Evolutionary conservation across 169 alveolate genomes (phyloP).

Genomic region (Amoebophrya sp.): DNA sequence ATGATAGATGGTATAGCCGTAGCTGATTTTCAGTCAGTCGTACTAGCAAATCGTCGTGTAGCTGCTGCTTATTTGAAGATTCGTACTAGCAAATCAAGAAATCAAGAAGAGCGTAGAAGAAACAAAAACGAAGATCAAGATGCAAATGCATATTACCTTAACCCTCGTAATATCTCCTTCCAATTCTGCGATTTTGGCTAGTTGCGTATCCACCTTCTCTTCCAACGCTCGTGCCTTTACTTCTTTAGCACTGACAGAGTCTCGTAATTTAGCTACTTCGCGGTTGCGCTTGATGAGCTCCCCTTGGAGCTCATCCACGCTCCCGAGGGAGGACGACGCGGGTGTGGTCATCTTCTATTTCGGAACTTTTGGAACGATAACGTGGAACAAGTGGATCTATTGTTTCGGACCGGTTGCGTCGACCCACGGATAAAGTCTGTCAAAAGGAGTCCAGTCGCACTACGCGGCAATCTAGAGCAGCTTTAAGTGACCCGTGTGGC

Average conservation of each 20-base stretch:
- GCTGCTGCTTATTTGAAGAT: background rate
- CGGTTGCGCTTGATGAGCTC: constrained; percentile 21
- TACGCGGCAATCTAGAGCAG: too few species aligned
- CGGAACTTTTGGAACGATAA: too few species aligned
- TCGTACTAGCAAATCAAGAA: background rate
- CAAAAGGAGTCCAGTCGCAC: too few species aligned
- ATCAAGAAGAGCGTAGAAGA: background rate
- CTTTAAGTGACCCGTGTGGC: too few species aligned
- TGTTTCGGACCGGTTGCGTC: too few species aligned
- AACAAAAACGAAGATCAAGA: background rate
- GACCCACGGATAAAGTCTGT: too few species aligned
- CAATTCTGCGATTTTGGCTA: background rate
- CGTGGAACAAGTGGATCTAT: too few species aligned
- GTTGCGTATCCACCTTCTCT: background rate
- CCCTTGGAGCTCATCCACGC: background rate
- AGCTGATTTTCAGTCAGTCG: too few species aligned
- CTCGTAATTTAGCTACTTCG: background rate
- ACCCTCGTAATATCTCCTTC: background rate
- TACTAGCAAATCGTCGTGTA: background rate
- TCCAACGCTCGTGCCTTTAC: background rate
- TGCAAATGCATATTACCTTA: background rate
- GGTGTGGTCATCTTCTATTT: background rate
- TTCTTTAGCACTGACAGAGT: background rate
- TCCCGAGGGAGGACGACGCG: background rate
- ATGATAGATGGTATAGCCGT: background rate